Base-by-base conservation (phyloP, 1,139 yeast species). In the Hyphopichia fennica region DNA sequence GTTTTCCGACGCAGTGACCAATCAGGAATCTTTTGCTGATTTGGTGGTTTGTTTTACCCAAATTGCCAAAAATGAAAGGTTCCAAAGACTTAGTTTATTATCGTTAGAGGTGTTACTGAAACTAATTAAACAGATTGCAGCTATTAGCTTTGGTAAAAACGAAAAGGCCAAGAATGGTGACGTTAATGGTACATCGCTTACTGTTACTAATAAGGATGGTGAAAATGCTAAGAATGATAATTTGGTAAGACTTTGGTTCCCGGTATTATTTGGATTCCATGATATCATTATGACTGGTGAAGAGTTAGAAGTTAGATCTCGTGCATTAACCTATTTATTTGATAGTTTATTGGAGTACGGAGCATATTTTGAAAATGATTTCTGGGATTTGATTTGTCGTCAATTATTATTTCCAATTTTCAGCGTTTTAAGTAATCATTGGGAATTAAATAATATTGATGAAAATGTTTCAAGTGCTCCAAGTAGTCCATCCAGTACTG, bases 271-370 rank as follows among this genome's bases (percentile, higher is more conserved):
- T 51, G 87, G 95, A 13, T 87, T 89, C 63, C 90, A 90, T 57
- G 90, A 87, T 51, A 86, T 93, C 9, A 87, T 91, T 28, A 88
- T 91, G 96, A 84, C 85, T 1, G 96, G 96, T 4, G 91, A 87
- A 47, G 99, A 95, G 62, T 70, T 95, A 43, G 99, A 95, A 63
- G 96, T 91, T 5, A 79, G 99, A 53, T 87, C 98, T 0, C 74
- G 91, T 44, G 96, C 98, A 0, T 72, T 93, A 55, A 85, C 83
- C 47, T 81, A 78, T 53, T 75, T 93, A 69, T 95, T 95, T 65
- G 95, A 87, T 51, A 77, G 88, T 5, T 67, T 95, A 44, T 84
- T 84, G 41, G 84, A 84, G 45, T 84, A 87, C 56, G 99, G 99
- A 22, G 77, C 77, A 19, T 76, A 82, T 46, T 95, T 91, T 59